Base-by-base conservation (phyloP, 2,329 filamentous ascomycete species). In the Macroventuria anomochaeta region DNA sequence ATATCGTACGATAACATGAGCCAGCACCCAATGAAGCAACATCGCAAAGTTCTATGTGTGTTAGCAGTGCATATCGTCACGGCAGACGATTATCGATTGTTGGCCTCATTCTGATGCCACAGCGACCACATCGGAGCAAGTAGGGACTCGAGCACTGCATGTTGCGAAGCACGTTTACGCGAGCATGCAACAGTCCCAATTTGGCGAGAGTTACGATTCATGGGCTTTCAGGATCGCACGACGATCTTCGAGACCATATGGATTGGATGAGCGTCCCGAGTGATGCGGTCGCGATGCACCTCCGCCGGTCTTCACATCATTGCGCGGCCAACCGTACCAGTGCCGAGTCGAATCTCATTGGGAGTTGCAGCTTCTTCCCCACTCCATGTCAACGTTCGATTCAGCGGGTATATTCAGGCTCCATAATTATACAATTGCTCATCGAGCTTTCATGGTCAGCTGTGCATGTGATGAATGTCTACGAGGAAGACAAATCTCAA, bases 1-100 rank as follows among this genome's bases (percentile, higher is more conserved):
- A 37, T 13, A 49, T 54, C 51, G 51, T 54, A 54, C 39, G 51
- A 54, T 54, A 13, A 20, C 32, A 15, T 25, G 21, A 20, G 34
- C 29, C 34, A 32, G 40, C 20, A 29, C 44, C 44, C 40, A 49
- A 54, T 49, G 28, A 49, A 46, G 51, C 28, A 49, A 44, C 18
- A 48, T 11, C 34, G 15, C n/a, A 36, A 40, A 44, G 38, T 31
- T 31, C n/a, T 23, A 13, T 32, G 31, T 39, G 23, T 34, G 31
- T 28, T 26, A 31, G 23, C 32, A 28, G 32, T 48, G 38, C 51
- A 53, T 53, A 32, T 39, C 21, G 15, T 39, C 34, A 46, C 44
- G 13, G 13, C 44, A 36, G n/a, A 29, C 23, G 11, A 39, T 5
- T 46, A 49, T 54, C 28, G 39, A 34, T 43, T 29, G 18, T 18